Conservation (phyloP, 305 asterid species). For the Solanum hybrid region DNA sequence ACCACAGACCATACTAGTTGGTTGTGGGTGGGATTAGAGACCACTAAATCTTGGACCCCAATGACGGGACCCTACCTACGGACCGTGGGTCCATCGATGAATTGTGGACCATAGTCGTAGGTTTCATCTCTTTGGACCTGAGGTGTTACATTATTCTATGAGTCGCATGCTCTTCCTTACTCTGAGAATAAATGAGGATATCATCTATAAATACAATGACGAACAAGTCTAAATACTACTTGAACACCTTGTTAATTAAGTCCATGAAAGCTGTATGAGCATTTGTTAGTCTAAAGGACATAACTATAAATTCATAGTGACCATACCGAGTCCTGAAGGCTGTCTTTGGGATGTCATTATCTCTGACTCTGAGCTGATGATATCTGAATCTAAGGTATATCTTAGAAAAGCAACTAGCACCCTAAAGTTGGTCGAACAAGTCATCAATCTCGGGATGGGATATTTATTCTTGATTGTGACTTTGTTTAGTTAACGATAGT, state of each 20-base stretch:
- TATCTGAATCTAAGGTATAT: neutral
- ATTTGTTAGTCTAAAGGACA: neutral
- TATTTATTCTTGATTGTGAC: neutral
- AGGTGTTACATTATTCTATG: neutral
- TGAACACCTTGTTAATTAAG: neutral
- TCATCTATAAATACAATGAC: neutral
- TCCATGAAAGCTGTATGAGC: neutral
- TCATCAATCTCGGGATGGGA: neutral
- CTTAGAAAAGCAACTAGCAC: neutral
- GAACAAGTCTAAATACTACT: neutral
- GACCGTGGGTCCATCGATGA: neutral
- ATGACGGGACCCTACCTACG: too few species aligned
- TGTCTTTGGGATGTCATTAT: neutral
- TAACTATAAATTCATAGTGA: neutral
- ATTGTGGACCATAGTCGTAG: neutral
- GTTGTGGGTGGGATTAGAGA: too few species aligned
- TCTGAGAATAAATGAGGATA: neutral
- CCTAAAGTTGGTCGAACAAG: neutral
- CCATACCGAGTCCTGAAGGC: neutral
- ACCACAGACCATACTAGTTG: too few species aligned
- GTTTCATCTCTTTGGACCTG: neutral
- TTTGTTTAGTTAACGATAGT: neutral
- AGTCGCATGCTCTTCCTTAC: neutral
- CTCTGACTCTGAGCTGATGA: neutral
- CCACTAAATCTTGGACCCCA: too few species aligned